Conservation (phyloP, 768 basidiomycete species). For the Hydnomerulius pinastri region DNA sequence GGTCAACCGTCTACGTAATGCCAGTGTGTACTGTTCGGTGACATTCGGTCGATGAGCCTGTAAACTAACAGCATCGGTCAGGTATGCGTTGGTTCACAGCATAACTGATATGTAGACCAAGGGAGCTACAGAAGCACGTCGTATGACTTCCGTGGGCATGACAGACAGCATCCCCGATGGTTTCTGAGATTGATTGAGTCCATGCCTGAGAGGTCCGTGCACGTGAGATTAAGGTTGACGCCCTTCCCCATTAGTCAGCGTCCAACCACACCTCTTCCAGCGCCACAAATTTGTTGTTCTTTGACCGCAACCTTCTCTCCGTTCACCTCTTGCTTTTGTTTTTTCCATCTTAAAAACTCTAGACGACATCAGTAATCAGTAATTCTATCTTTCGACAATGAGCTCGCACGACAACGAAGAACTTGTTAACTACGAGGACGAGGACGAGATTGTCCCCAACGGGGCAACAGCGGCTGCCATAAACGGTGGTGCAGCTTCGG, state of each 20-base stretch:
- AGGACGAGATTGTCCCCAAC: constrained; percentile 74
- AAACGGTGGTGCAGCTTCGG: constrained; percentile 49
- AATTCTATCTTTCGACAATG: constrained; percentile 47
- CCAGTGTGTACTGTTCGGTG: too few species aligned
- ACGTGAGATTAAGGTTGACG: constrained; percentile 19
- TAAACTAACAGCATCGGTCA: too few species aligned
- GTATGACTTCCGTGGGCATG: not conserved
- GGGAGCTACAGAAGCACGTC: not conserved
- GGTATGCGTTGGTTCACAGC: too few species aligned
- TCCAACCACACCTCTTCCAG: constrained; percentile 8
- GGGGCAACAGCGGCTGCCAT: constrained; percentile 48
- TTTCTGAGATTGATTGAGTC: not conserved
- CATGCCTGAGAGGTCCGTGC: constrained; percentile 30
- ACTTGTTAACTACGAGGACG: constrained; percentile 93
- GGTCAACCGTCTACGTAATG: too few species aligned
- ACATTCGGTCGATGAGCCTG: too few species aligned
- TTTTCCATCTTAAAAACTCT: constrained; percentile 27
- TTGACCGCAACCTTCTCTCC: constrained; percentile 21
- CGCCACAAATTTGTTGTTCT: constrained; percentile 27
- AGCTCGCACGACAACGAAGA: constrained; percentile 87
- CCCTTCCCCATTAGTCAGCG: constrained; percentile 28
- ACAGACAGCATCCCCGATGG: not conserved
- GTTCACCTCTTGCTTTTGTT: constrained; percentile 18
- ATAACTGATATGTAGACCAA: too few species aligned
- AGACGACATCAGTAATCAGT: constrained; percentile 28